phyloP scores from a whole-genome alignment of 1,284 basidiomycete species.

The Cutaneotrichosporon daszewskae region DNA sequence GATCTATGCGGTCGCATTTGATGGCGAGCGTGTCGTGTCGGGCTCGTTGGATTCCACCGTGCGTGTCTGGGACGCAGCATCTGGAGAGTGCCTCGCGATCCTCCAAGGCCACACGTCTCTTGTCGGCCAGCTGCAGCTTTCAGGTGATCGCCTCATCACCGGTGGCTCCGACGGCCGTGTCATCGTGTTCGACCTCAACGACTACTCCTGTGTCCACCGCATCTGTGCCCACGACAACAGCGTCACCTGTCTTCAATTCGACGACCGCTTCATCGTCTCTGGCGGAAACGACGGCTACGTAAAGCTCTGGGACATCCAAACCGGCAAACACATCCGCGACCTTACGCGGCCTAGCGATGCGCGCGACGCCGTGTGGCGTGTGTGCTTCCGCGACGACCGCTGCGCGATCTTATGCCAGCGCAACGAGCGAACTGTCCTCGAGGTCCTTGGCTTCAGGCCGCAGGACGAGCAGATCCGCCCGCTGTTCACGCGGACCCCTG shows the following conservation, averaged over 20 bases:
- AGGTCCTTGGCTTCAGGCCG: constrained; percentile 55
- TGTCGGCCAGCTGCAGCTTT: constrained; percentile 87
- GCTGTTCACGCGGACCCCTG: constrained; percentile 6
- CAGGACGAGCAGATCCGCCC: constrained; percentile 23
- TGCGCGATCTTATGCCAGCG: constrained; percentile 79
- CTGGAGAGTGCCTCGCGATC: constrained; percentile 74
- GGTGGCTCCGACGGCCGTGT: constrained; percentile 92
- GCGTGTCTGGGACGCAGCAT: constrained; percentile 74
- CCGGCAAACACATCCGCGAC: constrained; percentile 68
- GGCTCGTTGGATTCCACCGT: constrained; percentile 90
- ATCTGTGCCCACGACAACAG: constrained; percentile 76
- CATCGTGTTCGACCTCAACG: constrained; percentile 74
- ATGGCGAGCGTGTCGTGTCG: constrained; percentile 76
- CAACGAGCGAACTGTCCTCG: constrained; percentile 79
- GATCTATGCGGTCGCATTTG: constrained; percentile 90
- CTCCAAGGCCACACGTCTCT: constrained; percentile 91
- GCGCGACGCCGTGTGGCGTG: constrained; percentile 86
- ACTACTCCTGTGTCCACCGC: constrained; percentile 50
- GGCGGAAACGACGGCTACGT: constrained; percentile 87
- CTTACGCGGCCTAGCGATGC: constrained; percentile 58
- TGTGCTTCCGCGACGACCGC: constrained; percentile 68
- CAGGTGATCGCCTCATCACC: constrained; percentile 68
- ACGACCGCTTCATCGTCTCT: constrained; percentile 60
- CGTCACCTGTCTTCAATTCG: constrained; percentile 85
- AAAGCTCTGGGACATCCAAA: constrained; percentile 71